Base-by-base conservation (phyloP, 225 moss, liverwort and hornwort species). In the Marchantia paleacea region DNA sequence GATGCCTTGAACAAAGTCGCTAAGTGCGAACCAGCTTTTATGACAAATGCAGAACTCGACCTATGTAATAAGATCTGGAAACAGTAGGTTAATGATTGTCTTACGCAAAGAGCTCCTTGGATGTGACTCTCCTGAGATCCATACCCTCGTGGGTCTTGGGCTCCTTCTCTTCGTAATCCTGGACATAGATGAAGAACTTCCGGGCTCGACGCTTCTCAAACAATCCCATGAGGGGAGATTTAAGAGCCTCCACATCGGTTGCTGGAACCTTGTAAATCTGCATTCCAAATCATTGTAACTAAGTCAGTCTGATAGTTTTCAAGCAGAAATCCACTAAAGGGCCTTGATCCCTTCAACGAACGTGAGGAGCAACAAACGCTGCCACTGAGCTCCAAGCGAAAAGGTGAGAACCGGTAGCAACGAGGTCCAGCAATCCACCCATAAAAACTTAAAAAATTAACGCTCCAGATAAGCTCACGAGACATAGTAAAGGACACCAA, bases 261-360 rank as follows among this genome's bases (percentile, higher is more conserved):
- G 97, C 83, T 51, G 97, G 97, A 85, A 93, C 93, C 83, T 93
- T 97, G 75, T 90, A 95, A 8, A 97, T 86, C 95, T 95, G 87
- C 10, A 26, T 29, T 26, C n/a, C 28, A 55, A 3, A 16, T 22
- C 10, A 51, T 51, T 52, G 12, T n/a, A 50, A 72, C 8, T 72
- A 50, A 72, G 70, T 71, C 19, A 72, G 5, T 49, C 1, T 51
- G 58, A 22, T 48, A 16, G 51, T 22, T 20, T 18, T 24, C 10
- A 8, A 10, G 7, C 12, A 48, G 24, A 22, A 22, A 22, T n/a
- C 0, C 22, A 0, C 22, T 72, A 15, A 22, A 22, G 24, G 62
- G 16, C 24, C 7, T 8, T 14, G 18, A 62, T 24, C 3, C 22
- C 62, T 16, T 16, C 14, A 62, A 62, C 10, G 20, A 3, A 24